Evolutionary conservation across 129 eudicot genomes (phyloP).

Genomic region (Flaveria brownii): DNA sequence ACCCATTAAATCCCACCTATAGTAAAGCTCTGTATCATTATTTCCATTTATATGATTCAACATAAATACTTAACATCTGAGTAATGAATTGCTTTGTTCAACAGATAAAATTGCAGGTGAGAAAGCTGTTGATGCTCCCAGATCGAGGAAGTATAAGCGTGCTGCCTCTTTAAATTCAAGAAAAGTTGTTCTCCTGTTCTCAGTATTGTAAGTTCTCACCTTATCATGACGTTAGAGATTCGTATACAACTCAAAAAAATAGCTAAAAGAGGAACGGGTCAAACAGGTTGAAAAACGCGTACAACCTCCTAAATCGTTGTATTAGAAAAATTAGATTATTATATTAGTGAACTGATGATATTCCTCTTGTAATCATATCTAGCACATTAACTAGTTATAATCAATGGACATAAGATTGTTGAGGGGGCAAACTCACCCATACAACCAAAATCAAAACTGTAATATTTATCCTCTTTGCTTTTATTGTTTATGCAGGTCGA

Average conservation of each 20-base stretch:
- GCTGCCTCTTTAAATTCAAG: constrained; percentile 77
- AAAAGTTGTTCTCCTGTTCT: constrained; percentile 83
- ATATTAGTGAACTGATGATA: neutral
- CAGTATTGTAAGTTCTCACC: constrained; percentile 68
- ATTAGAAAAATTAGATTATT: neutral
- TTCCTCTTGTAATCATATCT: neutral
- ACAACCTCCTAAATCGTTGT: neutral
- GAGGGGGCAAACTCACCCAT: too few relatives aligned
- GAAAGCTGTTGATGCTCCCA: constrained; percentile 53
- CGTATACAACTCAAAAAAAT: neutral
- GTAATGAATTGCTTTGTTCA: neutral
- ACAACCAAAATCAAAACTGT: neutral
- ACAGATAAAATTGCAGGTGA: constrained; percentile 60
- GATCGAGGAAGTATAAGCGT: constrained; percentile 80
- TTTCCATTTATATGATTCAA: neutral
- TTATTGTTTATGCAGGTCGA: constrained; percentile 55
- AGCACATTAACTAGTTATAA: neutral
- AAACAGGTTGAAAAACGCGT: neutral
- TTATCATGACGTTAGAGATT: constrained; percentile 12
- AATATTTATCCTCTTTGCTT: neutral
- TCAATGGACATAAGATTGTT: too few relatives aligned
- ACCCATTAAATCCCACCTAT: too few relatives aligned
- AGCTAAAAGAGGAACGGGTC: neutral
- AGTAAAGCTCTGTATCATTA: neutral
- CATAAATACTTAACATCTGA: constrained; percentile 9